phyloP scores from a whole-genome alignment of 1,139 yeast species.

The Saccharomycopsis crataegensis region DNA sequence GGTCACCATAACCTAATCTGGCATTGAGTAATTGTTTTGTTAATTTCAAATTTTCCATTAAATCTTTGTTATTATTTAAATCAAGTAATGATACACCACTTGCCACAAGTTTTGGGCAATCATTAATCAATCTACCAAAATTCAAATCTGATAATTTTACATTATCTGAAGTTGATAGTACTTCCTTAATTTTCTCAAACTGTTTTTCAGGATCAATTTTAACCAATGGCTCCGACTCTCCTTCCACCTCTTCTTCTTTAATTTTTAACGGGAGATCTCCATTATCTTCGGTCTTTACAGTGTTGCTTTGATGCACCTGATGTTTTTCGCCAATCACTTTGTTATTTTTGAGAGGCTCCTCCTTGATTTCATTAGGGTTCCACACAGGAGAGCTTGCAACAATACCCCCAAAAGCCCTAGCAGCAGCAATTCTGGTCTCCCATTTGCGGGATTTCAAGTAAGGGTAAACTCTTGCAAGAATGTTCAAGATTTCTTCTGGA shows the following conservation, averaged over 20 bases:
- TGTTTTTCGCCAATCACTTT: constrained; percentile 24
- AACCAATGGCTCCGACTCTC: constrained; percentile 23
- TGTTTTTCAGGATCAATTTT: constrained; percentile 27
- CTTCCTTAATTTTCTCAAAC: constrained; percentile 10
- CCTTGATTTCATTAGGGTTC: constrained; percentile 64
- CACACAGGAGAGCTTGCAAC: constrained; percentile 71
- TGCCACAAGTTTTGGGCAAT: constrained; percentile 18
- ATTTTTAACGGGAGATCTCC: constrained; percentile 23
- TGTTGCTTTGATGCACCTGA: neutral
- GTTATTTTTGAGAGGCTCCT: constrained; percentile 27
- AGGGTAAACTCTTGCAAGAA: constrained; percentile 87
- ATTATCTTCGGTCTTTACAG: constrained; percentile 24
- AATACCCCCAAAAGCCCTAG: constrained; percentile 91
- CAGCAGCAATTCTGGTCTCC: constrained; percentile 96
- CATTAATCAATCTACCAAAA: constrained; percentile 25
- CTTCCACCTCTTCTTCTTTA: constrained; percentile 31
- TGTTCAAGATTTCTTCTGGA: constrained; percentile 82
- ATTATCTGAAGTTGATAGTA: constrained; percentile 13
- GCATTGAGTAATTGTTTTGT: constrained; percentile 34
- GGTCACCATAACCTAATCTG: constrained; percentile 30
- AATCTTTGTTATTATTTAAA: constrained; percentile 11
- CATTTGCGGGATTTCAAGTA: constrained; percentile 76
- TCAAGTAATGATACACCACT: constrained; percentile 18
- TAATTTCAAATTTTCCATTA: constrained; percentile 29
- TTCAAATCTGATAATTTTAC: constrained; percentile 28